phyloP scores from a whole-genome alignment of 441 rosid genomes.

The Manihot esculenta region DNA sequence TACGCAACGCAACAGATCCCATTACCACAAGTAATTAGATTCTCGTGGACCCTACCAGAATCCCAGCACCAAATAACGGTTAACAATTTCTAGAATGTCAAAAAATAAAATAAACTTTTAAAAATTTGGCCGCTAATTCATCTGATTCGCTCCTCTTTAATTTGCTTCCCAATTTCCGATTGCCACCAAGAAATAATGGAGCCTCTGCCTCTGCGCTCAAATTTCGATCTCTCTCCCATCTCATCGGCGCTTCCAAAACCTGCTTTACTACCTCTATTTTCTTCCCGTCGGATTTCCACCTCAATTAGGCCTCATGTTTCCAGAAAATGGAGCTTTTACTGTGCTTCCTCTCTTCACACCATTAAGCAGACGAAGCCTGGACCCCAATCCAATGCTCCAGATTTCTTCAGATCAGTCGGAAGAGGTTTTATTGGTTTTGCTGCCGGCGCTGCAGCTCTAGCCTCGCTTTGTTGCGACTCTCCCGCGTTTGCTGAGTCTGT shows the following conservation, averaged over 20 bases:
- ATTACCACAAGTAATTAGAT: conserved; percentile 46
- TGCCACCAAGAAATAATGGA: conserved; percentile 36
- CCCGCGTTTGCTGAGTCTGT: conserved; percentile 68
- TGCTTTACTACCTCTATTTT: conserved; percentile 24
- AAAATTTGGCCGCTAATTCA: too few relatives aligned
- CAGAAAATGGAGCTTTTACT: conserved; percentile 30
- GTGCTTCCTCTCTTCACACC: conserved; percentile 26
- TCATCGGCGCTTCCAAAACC: conserved; percentile 26
- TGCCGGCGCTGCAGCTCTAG: conserved; percentile 51
- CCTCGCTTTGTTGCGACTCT: conserved; percentile 46
- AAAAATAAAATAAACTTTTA: too few relatives aligned
- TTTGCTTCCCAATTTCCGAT: neutral
- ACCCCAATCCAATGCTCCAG: conserved; percentile 15
- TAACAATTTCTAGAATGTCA: conserved; percentile 10
- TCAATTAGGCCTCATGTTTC: conserved; percentile 14
- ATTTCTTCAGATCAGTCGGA: conserved; percentile 33
- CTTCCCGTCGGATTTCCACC: conserved; percentile 22
- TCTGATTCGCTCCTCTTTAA: neutral
- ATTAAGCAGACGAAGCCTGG: conserved; percentile 23
- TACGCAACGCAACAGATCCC: conserved; percentile 48
- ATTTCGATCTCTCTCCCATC: conserved; percentile 28
- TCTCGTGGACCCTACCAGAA: conserved; percentile 40
- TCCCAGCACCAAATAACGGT: conserved; percentile 28
- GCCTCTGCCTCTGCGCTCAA: conserved; percentile 35
- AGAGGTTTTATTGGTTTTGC: conserved; percentile 54